Percentiles rank a stretch among this genome's conserved stretches.
Evolutionary conservation across 257 asterid genomes (phyloP).

Genomic region (Solanum paucissectum): DNA sequence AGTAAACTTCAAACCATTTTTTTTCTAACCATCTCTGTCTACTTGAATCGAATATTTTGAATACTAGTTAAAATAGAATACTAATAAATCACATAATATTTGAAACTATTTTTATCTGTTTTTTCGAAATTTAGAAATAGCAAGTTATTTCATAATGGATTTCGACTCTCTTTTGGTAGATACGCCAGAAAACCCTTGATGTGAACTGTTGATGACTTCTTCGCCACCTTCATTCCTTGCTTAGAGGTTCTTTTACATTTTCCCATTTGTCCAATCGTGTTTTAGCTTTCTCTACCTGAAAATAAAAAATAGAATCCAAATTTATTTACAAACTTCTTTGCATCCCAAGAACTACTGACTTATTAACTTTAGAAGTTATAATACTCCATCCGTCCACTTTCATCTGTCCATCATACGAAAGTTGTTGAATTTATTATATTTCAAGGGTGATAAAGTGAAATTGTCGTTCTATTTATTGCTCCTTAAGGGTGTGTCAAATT

Average conservation of each 20-base stretch:
- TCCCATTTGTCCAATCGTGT: slow-evolving; percentile 56
- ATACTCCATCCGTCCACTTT: neutral
- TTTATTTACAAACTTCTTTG: neutral
- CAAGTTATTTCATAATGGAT: neutral
- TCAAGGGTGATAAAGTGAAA: too few species aligned
- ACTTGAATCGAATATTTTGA: neutral
- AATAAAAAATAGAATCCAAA: neutral
- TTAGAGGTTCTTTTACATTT: slow-evolving; percentile 33
- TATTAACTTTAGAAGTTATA: neutral
- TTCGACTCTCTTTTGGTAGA: neutral
- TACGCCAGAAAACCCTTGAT: neutral
- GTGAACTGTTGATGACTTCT: neutral
- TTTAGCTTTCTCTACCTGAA: slow-evolving; percentile 66
- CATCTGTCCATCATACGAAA: neutral
- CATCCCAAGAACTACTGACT: neutral
- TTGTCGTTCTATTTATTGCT: neutral
- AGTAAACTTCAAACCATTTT: neutral
- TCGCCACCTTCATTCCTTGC: neutral
- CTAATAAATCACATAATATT: neutral
- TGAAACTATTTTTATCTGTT: neutral
- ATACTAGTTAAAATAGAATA: neutral
- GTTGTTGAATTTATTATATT: neutral
- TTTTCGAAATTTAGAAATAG: neutral
- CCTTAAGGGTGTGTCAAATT: neutral
- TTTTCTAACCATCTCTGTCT: neutral